These are phyloP conservation scores for Aspergillus saccharolyticus DNA, from an alignment of 495 filamentous ascomycete genomes.

Conservation along the genomic window DNA sequence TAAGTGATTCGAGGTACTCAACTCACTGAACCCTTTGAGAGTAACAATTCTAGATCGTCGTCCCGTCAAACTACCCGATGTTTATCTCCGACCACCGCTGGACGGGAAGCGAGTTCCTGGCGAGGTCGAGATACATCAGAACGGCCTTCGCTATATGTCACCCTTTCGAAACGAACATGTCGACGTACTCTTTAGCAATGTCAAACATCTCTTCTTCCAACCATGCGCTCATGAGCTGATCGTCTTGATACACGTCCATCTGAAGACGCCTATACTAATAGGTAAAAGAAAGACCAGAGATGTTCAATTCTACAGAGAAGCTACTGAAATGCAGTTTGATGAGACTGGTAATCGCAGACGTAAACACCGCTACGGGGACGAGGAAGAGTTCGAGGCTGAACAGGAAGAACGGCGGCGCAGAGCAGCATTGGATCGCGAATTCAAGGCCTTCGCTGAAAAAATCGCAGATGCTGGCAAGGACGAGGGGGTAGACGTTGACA, in stretches of 20 bases:
- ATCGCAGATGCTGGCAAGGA: slow-evolving; percentile 88
- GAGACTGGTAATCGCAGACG: slow-evolving; percentile 97
- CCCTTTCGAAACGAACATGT: slow-evolving; percentile 79
- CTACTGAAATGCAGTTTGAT: slow-evolving; percentile 97
- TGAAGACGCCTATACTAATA: slow-evolving; percentile 97
- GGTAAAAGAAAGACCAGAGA: slow-evolving; percentile 99
- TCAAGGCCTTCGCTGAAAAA: slow-evolving; percentile 96
- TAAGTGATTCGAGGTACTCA: slow-evolving; percentile 34
- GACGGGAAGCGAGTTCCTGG: slow-evolving; percentile 95
- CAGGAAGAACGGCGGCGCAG: slow-evolving; percentile 91
- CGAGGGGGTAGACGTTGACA: slow-evolving; percentile 81
- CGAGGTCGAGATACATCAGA: slow-evolving; percentile 95
- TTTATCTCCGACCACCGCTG: slow-evolving; percentile 88
- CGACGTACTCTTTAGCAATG: slow-evolving; percentile 95
- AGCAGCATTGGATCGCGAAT: slow-evolving; percentile 87
- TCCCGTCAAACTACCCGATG: slow-evolving; percentile 77
- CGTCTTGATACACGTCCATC: slow-evolving; percentile 95
- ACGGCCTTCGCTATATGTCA: slow-evolving; percentile 94
- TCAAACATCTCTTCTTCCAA: slow-evolving; percentile 98
- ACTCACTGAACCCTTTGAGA: background rate
- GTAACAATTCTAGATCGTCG: slow-evolving; percentile 60
- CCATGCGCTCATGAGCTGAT: slow-evolving; percentile 93
- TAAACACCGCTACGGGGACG: slow-evolving; percentile 96
- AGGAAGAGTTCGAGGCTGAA: slow-evolving; percentile 97
- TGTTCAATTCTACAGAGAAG: slow-evolving; percentile 97